Evolutionary conservation across 345 rosid genomes (phyloP).

Genomic region (Lepidium africanum): DNA sequence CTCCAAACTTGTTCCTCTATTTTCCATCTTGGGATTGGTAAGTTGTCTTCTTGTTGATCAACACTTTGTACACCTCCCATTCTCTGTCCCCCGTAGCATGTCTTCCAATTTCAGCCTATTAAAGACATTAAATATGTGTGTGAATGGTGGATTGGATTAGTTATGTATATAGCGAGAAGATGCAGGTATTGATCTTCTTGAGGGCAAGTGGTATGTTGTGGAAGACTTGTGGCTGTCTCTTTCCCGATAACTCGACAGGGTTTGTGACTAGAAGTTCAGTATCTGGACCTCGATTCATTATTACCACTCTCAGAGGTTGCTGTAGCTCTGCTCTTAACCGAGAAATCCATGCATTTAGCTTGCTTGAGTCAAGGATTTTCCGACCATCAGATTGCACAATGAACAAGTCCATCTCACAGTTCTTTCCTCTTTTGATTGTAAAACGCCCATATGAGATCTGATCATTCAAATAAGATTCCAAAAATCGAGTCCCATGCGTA

Average conservation of each 20-base stretch:
- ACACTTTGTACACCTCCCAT: slow-evolving; percentile 86
- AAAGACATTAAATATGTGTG: not conserved
- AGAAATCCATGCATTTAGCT: slow-evolving; percentile 53
- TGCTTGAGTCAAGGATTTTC: slow-evolving; percentile 78
- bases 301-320: slow-evolving; percentile 78
- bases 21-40: slow-evolving; percentile 35
- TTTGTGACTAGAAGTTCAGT: slow-evolving; percentile 84
- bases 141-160: not conserved
- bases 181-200: slow-evolving; percentile 62
- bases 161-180: slow-evolving; percentile 57
- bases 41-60: slow-evolving; percentile 65
- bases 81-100: slow-evolving; percentile 68
- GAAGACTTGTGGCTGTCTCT: slow-evolving; percentile 92
- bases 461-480: slow-evolving; percentile 6
- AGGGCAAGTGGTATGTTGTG: slow-evolving; percentile 80
- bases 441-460: slow-evolving; percentile 95
- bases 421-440: slow-evolving; percentile 43
- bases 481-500: not conserved
- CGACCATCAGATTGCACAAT: slow-evolving; percentile 76
- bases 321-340: slow-evolving; percentile 63
- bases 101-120: slow-evolving; percentile 82
- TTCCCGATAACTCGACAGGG: slow-evolving; percentile 88
- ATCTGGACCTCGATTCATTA: slow-evolving; percentile 83
- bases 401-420: slow-evolving; percentile 85
- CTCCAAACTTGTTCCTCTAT: slow-evolving; percentile 84